A percentile compares a stretch with the other conserved stretches of the same genome.
Evolutionary conservation across 306 rosid genomes (phyloP).

Genomic region (Alnus glutinosa): DNA sequence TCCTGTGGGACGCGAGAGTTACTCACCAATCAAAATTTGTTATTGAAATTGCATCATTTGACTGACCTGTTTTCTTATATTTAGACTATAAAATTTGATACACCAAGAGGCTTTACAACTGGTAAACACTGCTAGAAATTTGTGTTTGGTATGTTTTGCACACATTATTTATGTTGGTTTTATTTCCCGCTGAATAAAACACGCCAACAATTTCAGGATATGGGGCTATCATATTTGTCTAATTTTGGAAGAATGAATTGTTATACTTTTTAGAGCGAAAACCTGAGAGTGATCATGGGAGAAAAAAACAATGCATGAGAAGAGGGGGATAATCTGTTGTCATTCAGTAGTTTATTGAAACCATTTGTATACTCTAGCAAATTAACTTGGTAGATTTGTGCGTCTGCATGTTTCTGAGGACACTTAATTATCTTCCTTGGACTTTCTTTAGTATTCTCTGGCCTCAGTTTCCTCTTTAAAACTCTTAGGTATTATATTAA

Average conservation of each 20-base stretch:
- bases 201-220: neutral
- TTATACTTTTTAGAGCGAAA: neutral
- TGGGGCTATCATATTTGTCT: neutral
- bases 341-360: constrained; percentile 26
- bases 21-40: neutral
- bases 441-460: constrained; percentile 7
- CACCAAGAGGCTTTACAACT: neutral
- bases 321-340: neutral
- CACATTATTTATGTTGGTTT: neutral
- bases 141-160: neutral
- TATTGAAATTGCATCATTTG: neutral
- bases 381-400: neutral
- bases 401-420: neutral
- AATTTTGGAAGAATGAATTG: neutral
- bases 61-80: neutral
- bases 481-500: neutral
- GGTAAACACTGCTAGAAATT: neutral
- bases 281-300: neutral
- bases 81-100: neutral
- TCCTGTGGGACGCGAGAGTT: neutral
- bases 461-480: constrained; percentile 1
- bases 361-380: neutral
- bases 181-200: neutral
- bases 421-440: neutral
- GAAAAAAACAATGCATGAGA: neutral